Base-by-base conservation (phyloP, 768 basidiomycete species). In the Trametes cingulata region DNA sequence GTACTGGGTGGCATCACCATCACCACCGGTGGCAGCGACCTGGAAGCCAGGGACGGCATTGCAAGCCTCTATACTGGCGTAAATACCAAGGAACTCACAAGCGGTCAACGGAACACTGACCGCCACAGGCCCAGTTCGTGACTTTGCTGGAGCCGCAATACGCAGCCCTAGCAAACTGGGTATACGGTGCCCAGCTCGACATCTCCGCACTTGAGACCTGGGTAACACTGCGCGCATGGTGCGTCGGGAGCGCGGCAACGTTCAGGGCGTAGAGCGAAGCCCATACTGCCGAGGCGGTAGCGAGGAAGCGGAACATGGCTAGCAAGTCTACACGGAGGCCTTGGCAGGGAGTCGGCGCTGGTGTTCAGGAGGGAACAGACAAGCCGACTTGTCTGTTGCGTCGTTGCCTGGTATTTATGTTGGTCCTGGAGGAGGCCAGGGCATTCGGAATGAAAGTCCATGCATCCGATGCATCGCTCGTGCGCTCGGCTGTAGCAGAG, bases 91-190 rank as follows among this genome's bases (percentile, higher is more conserved):
- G 29, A 4, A 33, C 10, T 33, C n/a, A 41, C 40, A 15, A 56
- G 55, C 47, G 42, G 0, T 0, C 45, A 42, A 17, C 39, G 20
- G 22, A 33, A 27, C 33, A 27, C 54, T 6, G 20, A 58, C 36
- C 52, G 58, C 83, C 79, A 64, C 80, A 86, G 1, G 66, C 49
- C 80, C 81, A 84, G 27, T 62, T 72, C 17, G 67, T 65, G 17
- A 80, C 60, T 45, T 67, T 72, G 59, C 62, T 68, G 1, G 78
- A 71, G 4, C 73, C 40, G 61, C 84, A 85, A 67, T 85, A 85
- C 15, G 83, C 80, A 1, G 83, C 84, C 27, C 81, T 74, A 22
- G 84, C 81, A 67, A 85, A 81, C 67, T 82, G 74, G 0, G 80
- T 76, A 52, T 75, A 84, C 9, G 82, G 82, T 0, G 74, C 71